Evolutionary conservation across 2,329 filamentous ascomycete genomes (phyloP), one percentile per base, ranked within the genome.

Genomic region (Sporothrix euskadiensis): DNA sequence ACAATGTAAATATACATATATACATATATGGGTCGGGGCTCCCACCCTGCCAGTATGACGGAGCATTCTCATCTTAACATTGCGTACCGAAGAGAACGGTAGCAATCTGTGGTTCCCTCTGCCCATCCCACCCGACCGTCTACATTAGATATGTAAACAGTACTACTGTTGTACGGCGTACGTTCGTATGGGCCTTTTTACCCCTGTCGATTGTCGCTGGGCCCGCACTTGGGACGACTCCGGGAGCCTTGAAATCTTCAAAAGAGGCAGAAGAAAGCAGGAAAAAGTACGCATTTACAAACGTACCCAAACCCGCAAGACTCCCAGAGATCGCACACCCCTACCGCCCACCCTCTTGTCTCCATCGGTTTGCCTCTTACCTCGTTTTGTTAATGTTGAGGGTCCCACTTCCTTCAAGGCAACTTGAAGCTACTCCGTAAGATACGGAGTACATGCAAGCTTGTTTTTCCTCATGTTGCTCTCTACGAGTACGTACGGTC

Each of bases 51-150:
- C 56, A 35, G 12, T 66, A 30, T 66, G 39, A 66, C 61, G 61
- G 61, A 66, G 61, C 22, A 66, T 66, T 44, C 61, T 66, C 61
- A 66, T 66, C 61, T 66, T 66, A 66, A 47, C 61, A 66, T 66
- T n/a, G 61, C 61, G 61, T 66, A 66, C 61, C 61, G 61, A 66
- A 47, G 35, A 65, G 39, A 66, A 47, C 61, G 61, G 61, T 66
- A 47, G 19, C 39, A 47, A 47, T 14, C 14, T 26, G 39, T 14
- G 39, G 61, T n/a, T 35, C 57, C 57, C 19, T 41, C 19, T 65
- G n/a, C 57, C 61, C 61, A 65, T 66, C 39, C 61, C 39, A 30
- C 61, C 61, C 61, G 30, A 41, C 14, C 12, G 12, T 47, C 16
- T 12, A n/a, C n/a, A n/a, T n/a, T n/a, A 66, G 2, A 59, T 30